These are phyloP conservation scores for Camillea tinctor DNA, from an alignment of 2,329 filamentous ascomycete genomes.

Conservation along the genomic window DNA sequence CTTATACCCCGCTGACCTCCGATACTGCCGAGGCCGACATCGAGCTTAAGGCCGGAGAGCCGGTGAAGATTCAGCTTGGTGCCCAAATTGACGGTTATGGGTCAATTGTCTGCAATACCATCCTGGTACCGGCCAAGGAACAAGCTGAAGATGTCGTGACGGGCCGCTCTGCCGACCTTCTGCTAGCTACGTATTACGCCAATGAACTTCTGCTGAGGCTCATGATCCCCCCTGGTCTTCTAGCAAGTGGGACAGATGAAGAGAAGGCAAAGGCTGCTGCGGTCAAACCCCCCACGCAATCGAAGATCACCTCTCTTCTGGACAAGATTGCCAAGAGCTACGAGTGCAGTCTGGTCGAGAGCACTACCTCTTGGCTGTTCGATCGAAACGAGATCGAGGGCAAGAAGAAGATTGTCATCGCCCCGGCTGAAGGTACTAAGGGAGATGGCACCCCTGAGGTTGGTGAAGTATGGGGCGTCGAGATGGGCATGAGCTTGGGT, in stretches of 20 bases:
- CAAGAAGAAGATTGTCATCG: slow-evolving; percentile 94
- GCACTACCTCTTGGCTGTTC: slow-evolving; percentile 96
- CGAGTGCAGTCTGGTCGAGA: slow-evolving; percentile 91
- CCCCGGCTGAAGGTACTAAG: slow-evolving; percentile 81
- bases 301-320: slow-evolving; percentile 80
- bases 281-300: slow-evolving; percentile 79
- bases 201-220: slow-evolving; percentile 92
- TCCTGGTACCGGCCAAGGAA: slow-evolving; percentile 67
- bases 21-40: slow-evolving; percentile 81
- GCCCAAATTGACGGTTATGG: slow-evolving; percentile 98
- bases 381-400: slow-evolving; percentile 97
- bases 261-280: slow-evolving; percentile 90
- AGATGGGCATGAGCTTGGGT: slow-evolving; percentile 88
- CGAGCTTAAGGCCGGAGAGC: slow-evolving; percentile 79
- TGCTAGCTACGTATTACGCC: slow-evolving; percentile 89
- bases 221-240: slow-evolving; percentile 85
- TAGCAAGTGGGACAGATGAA: slow-evolving; percentile 82
- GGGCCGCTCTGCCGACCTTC: slow-evolving; percentile 79
- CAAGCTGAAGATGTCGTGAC: slow-evolving; percentile 63
- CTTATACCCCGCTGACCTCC: slow-evolving; percentile 87
- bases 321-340: slow-evolving; percentile 92
- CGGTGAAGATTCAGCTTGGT: slow-evolving; percentile 97
- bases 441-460: slow-evolving; percentile 87
- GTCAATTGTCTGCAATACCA: slow-evolving; percentile 91
- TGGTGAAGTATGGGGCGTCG: slow-evolving; percentile 95